Evolutionary conservation across 306 rosid species (phyloP).

Genomic region (Clitoria ternatea): DNA sequence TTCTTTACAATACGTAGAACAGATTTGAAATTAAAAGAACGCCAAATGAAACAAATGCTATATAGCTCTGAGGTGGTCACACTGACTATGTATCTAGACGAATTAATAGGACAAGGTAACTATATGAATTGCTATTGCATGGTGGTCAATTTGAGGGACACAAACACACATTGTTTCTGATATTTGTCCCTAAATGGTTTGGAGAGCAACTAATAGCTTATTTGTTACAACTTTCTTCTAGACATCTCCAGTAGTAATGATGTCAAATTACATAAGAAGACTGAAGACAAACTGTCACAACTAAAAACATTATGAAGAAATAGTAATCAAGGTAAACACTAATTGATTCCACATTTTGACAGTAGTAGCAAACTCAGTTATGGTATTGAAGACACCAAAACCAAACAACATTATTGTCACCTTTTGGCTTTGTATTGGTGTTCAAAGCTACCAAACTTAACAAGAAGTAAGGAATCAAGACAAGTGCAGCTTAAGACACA

Average conservation of each 20-base stretch:
- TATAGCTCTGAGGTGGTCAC: background rate
- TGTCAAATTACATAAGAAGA: background rate
- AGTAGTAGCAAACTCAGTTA: background rate
- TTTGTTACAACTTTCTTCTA: background rate
- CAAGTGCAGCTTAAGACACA: background rate
- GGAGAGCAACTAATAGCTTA: background rate
- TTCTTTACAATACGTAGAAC: background rate
- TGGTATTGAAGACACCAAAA: background rate
- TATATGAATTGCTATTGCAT: background rate
- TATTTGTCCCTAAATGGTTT: background rate
- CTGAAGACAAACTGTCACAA: background rate
- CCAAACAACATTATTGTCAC: background rate
- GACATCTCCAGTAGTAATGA: background rate
- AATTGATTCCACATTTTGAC: background rate
- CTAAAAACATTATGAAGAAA: background rate
- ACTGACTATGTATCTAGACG: background rate
- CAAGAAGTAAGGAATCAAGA: background rate
- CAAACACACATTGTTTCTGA: background rate
- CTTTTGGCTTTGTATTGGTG: background rate
- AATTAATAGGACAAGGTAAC: conserved; percentile 7
- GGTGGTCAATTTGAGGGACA: background rate
- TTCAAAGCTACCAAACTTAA: background rate
- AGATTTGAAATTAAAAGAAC: background rate
- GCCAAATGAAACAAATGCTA: background rate
- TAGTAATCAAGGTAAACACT: background rate